Percentiles rank a stretch among this genome's conserved stretches.
phyloP scores from a whole-genome alignment of 768 basidiomycete genomes.

The Termitomyces sp. region DNA sequence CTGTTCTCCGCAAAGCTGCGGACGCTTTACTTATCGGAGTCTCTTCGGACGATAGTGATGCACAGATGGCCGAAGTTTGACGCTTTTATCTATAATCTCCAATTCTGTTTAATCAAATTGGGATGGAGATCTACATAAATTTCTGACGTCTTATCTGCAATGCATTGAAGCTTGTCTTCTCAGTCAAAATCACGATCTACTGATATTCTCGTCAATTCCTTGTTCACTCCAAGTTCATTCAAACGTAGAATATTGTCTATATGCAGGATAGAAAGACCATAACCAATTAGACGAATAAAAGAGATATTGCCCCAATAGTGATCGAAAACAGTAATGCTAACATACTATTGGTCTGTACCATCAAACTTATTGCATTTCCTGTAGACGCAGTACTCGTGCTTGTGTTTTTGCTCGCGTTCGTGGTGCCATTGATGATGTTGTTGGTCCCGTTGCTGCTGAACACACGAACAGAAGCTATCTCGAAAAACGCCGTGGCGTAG shows the following conservation, averaged over 20 bases:
- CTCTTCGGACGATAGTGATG: conserved; percentile 37
- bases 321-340: not conserved
- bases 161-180: not conserved
- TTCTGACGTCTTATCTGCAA: not conserved
- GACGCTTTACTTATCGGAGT: conserved; percentile 49
- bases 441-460: conserved; percentile 34
- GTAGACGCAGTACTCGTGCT: conserved; percentile 3
- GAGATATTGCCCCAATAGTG: conserved; percentile 1
- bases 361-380: not conserved
- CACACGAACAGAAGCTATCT: conserved; percentile 58
- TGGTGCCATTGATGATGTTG: conserved; percentile 19
- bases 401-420: not conserved
- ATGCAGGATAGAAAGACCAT: not conserved
- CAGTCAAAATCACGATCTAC: not conserved
- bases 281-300: not conserved
- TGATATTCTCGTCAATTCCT: not conserved
- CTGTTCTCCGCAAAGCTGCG: conserved; percentile 53
- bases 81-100: not conserved
- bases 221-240: not conserved
- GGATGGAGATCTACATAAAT: not conserved
- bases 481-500: conserved; percentile 70
- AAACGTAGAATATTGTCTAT: not conserved
- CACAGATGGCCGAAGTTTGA: conserved; percentile 48
- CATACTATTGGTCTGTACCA: not conserved
- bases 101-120: not conserved